Evolutionary conservation across 495 filamentous ascomycete species (phyloP).

Genomic region (Daldinia decipiens): DNA sequence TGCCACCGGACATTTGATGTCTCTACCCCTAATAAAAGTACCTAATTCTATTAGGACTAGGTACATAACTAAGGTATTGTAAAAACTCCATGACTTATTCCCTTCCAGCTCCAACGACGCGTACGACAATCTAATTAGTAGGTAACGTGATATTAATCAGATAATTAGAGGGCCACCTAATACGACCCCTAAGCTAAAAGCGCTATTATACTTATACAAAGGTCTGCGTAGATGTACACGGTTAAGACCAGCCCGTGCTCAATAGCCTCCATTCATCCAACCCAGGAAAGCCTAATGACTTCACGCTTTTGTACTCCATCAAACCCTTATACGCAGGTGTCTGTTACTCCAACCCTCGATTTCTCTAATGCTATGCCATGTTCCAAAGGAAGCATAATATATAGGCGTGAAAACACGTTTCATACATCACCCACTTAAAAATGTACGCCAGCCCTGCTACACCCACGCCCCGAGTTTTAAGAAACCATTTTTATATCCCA

Average conservation of each 20-base stretch:
- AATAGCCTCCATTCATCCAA: constrained; percentile 8
- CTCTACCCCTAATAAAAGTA: not conserved
- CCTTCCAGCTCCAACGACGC: not conserved
- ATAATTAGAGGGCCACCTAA: not conserved
- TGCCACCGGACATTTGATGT: not conserved
- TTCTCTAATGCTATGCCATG: constrained; percentile 22
- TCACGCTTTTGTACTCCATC: constrained; percentile 37
- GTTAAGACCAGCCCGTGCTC: constrained; percentile 1
- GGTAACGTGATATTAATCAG: not conserved
- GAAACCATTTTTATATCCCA: not conserved
- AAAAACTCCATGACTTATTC: not conserved
- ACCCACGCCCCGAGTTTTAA: not conserved
- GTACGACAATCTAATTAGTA: not conserved
- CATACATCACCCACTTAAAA: constrained; percentile 11
- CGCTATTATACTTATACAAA: constrained; percentile 29
- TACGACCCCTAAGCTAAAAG: constrained; percentile 6
- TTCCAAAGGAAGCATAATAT: constrained; percentile 14
- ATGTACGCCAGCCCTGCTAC: not conserved
- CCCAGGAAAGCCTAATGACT: constrained; percentile 18
- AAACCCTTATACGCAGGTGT: constrained; percentile 18
- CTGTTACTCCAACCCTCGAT: constrained; percentile 13
- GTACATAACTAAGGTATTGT: no score
- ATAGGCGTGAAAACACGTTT: not conserved
- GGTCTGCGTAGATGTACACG: constrained; percentile 30
- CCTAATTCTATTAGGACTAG: not conserved